A percentile compares a stretch with the other conserved stretches of the same genome.
These are phyloP conservation scores for Onygena corvina DNA, from an alignment of 2,329 filamentous ascomycete species.

Conservation along the genomic window DNA sequence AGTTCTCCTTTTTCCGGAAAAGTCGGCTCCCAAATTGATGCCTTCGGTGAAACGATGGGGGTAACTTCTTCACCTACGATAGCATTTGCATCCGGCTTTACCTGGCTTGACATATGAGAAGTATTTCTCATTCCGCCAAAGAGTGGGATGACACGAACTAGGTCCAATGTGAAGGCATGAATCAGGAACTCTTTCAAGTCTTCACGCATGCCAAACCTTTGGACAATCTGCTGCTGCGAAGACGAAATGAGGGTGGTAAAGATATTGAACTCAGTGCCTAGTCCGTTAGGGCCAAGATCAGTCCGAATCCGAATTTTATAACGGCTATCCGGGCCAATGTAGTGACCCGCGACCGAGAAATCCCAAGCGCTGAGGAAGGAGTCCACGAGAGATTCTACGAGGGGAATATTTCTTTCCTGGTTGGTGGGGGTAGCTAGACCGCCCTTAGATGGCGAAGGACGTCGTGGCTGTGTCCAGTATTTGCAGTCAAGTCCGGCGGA, in stretches of 20 bases:
- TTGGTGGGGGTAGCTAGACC: conserved; percentile 14
- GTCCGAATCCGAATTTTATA: conserved; percentile 31
- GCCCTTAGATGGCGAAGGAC: conserved; percentile 15
- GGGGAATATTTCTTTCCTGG: conserved; percentile 14
- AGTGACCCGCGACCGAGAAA: conserved; percentile 29
- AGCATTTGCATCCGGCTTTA: not conserved
- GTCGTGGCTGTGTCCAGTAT: conserved; percentile 21
- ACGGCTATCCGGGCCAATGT: conserved; percentile 26
- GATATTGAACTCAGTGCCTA: conserved; percentile 32
- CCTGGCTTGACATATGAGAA: not conserved
- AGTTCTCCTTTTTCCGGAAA: conserved; percentile 30
- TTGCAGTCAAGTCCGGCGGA: conserved; percentile 25
- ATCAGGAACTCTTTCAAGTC: conserved; percentile 27
- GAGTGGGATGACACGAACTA: conserved; percentile 25
- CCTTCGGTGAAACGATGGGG: not conserved
- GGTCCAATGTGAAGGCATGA: conserved; percentile 29
- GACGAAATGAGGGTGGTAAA: conserved; percentile 25
- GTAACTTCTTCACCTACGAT: conserved; percentile 5
- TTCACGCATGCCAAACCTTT: conserved; percentile 24
- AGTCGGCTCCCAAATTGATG: conserved; percentile 14
- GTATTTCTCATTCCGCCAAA: conserved; percentile 5
- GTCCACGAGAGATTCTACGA: conserved; percentile 32
- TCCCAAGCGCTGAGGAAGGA: conserved; percentile 35
- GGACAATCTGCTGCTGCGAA: conserved; percentile 21
- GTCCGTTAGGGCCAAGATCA: conserved; percentile 22